Conservation (phyloP, 1,284 basidiomycete genomes). For the Tilletia setariae region DNA sequence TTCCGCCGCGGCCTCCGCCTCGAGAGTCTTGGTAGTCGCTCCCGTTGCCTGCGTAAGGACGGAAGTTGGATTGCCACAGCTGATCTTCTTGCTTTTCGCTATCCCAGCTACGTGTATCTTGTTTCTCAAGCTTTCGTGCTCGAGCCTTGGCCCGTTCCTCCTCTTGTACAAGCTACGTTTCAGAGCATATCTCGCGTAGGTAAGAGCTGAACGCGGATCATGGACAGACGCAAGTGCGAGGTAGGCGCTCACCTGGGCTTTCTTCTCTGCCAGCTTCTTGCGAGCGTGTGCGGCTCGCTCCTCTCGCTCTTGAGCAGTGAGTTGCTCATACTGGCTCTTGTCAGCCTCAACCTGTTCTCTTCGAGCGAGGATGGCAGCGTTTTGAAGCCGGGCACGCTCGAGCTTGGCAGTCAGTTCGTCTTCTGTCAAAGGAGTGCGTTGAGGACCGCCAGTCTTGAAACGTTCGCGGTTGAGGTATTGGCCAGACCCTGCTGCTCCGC, state of each 20-base stretch:
- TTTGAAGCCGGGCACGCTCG: slow-evolving; percentile 7
- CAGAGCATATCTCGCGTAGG: no score
- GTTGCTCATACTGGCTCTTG: slow-evolving; percentile 10
- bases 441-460: slow-evolving; percentile 18
- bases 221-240: no score
- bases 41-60: slow-evolving; percentile 4
- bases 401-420: slow-evolving; percentile 17
- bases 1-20: not conserved
- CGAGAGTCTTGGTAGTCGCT: not conserved
- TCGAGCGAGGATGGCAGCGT: slow-evolving; percentile 10
- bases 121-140: slow-evolving; percentile 16
- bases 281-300: slow-evolving; percentile 9
- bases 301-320: slow-evolving; percentile 15
- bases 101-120: slow-evolving; percentile 16
- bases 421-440: slow-evolving; percentile 7
- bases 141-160: slow-evolving; percentile 15
- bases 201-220: no score
- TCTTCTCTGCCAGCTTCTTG: slow-evolving; percentile 15
- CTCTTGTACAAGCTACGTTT: slow-evolving; percentile 13
- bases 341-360: slow-evolving; percentile 16
- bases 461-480: slow-evolving; percentile 16
- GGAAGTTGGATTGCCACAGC: slow-evolving; percentile 12
- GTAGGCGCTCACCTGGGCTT: slow-evolving; percentile 7
- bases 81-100: slow-evolving; percentile 18
- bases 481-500: not conserved